Evolutionary conservation across 805 yeast species (phyloP).

Genomic region (Tanozyma kutaoensis): DNA sequence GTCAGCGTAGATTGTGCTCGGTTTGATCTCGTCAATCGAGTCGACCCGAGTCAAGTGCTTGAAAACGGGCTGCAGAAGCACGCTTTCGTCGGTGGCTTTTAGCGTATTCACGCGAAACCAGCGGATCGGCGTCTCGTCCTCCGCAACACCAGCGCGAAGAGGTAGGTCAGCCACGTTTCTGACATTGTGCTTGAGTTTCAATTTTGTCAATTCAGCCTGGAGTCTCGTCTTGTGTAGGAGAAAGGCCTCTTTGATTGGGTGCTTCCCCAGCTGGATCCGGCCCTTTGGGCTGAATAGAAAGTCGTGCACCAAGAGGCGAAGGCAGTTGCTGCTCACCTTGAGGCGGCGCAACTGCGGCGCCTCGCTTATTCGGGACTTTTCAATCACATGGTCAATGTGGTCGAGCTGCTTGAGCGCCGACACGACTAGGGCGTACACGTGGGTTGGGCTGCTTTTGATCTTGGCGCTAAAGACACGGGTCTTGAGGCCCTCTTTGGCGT

Average conservation of each 20-base stretch:
- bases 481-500: conserved; percentile 15
- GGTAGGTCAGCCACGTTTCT: conserved; percentile 36
- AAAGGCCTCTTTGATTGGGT: conserved; percentile 71
- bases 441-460: conserved; percentile 53
- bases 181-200: conserved; percentile 63
- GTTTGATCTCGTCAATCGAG: conserved; percentile 25
- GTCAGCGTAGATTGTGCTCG: conserved; percentile 52
- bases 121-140: conserved; percentile 59
- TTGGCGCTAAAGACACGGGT: conserved; percentile 23
- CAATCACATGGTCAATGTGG: conserved; percentile 48
- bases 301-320: conserved; percentile 68
- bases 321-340: conserved; percentile 38
- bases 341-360: conserved; percentile 23
- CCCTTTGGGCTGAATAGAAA: conserved; percentile 62
- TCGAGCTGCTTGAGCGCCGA: conserved; percentile 66
- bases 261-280: conserved; percentile 80
- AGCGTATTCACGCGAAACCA: conserved; percentile 72
- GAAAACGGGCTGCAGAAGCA: conserved; percentile 24
- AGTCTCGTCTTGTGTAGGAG: conserved; percentile 69
- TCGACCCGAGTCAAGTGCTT: conserved; percentile 32
- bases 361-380: conserved; percentile 51
- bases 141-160: conserved; percentile 25
- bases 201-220: conserved; percentile 67
- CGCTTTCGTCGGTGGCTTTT: conserved; percentile 26
- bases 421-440: conserved; percentile 70